Conservation (phyloP, 805 yeast species). For the Candida schatavii region DNA sequence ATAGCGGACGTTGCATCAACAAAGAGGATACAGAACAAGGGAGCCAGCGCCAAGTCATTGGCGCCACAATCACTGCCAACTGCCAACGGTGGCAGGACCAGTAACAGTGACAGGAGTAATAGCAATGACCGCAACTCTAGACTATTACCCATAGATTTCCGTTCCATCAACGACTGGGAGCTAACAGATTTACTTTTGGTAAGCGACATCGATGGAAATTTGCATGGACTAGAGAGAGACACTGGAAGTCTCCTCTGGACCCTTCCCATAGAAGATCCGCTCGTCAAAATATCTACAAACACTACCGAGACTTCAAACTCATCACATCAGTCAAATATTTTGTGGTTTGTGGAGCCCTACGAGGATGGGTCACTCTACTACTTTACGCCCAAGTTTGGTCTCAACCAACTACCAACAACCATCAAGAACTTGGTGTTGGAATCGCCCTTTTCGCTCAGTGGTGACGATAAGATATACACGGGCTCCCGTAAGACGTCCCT, state of each 20-base stretch:
- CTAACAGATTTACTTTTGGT: constrained; percentile 62
- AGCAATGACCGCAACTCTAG: constrained; percentile 8
- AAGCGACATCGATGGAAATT: constrained; percentile 82
- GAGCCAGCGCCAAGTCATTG: neutral
- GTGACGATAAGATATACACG: constrained; percentile 82
- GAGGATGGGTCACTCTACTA: constrained; percentile 81
- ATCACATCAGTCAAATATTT: constrained; percentile 27
- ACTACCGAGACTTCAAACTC: neutral
- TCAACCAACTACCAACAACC: constrained; percentile 78
- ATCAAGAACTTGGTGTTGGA: constrained; percentile 74
- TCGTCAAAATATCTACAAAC: constrained; percentile 44
- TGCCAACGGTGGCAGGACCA: neutral
- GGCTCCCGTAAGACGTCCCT: constrained; percentile 78
- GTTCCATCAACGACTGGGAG: constrained; percentile 45
- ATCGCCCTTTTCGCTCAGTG: constrained; percentile 77
- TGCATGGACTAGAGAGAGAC: constrained; percentile 74
- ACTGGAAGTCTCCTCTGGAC: constrained; percentile 81
- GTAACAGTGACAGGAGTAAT: neutral
- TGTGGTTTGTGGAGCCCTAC: constrained; percentile 90
- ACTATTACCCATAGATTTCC: constrained; percentile 32
- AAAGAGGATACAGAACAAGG: neutral
- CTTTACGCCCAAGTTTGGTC: constrained; percentile 70
- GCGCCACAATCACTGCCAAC: neutral
- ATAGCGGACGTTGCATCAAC: neutral
- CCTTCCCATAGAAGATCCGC: constrained; percentile 59